Base-by-base conservation (phyloP, 495 filamentous ascomycete genomes). In the Aspergillus ostianus region DNA sequence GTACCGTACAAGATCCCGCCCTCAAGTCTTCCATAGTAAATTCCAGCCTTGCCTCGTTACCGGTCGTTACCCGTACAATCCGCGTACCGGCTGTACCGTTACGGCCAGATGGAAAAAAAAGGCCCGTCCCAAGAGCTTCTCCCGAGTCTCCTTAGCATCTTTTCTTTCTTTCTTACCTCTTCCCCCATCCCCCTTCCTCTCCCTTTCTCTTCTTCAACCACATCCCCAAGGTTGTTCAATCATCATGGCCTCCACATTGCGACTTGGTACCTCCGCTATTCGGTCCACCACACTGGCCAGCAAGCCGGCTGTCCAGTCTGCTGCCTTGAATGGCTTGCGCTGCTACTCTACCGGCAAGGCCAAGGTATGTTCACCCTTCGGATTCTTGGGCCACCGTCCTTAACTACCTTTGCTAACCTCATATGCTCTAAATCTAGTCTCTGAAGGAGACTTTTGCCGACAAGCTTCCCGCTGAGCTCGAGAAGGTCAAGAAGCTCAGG, bases 371-470 rank as follows among this genome's bases (percentile, higher is more conserved):
- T 36, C 23, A 26, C 4, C 23, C 23, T 2, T 26, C 44, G 63
- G 36, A 17, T 47, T 15, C 13, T 26, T 30, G 15, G 13, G 17
- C 26, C 21, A 4, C 4, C 20, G 29, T 15, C 23, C 9, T 32
- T 19, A 17, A 6, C 36, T 32, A 30, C n/a, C 6, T 32, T n/a
- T 47, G 12, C 45, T n/a, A 32, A 41, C 45, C 13, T 19, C n/a
- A 1, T 32, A 13, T 21, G 8, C 26, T 19, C 26, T 26, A 5
- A 56, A 26, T 56, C 20, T 59, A 98, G 95, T 92, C 93, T 62
- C 81, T 99, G 72, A 99, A 99, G 83, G 94, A 99, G 69, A 92
- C 91, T 73, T 99, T 99, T 75, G 93, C 93, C 70, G 94, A 93
- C 74, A 87, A 91, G 70, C 84, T 98, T 55, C 94, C 94, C 61